Conservation (phyloP, 768 basidiomycete genomes). For the Tulasnella sp. region DNA sequence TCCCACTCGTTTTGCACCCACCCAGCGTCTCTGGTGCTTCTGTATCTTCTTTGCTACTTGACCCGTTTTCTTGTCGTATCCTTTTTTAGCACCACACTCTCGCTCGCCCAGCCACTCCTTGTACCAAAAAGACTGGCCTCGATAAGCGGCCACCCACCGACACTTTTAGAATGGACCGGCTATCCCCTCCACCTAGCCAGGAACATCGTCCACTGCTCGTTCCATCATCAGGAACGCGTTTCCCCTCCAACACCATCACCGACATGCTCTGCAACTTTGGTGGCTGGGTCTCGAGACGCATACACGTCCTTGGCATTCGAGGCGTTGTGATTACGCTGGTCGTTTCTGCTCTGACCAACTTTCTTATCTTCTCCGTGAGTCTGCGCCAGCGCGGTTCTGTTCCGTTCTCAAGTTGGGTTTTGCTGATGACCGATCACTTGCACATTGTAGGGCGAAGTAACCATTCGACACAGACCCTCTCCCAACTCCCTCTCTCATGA, state of each 20-base stretch:
- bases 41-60: too few relatives aligned
- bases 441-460: background rate
- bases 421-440: background rate
- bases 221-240: background rate
- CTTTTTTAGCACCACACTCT: too few relatives aligned
- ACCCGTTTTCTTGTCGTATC: too few relatives aligned
- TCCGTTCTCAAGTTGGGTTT: background rate
- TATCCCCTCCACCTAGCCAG: background rate
- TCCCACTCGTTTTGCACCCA: too few relatives aligned
- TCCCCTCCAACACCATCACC: background rate
- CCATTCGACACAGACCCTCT: background rate
- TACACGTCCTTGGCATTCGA: background rate
- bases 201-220: slow-evolving; percentile 2
- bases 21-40: too few relatives aligned
- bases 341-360: background rate
- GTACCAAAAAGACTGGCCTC: too few relatives aligned
- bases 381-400: too few relatives aligned
- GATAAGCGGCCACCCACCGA: background rate
- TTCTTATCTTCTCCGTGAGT: slow-evolving; percentile 23
- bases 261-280: background rate
- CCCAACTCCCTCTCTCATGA: background rate
- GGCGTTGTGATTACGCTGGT: slow-evolving; percentile 1
- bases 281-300: background rate
- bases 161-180: background rate
- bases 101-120: too few relatives aligned